A percentile compares a stretch with the other conserved stretches of the same genome.
Evolutionary conservation across 1,139 yeast species (phyloP).

Genomic region (Candida tetrigidarum): DNA sequence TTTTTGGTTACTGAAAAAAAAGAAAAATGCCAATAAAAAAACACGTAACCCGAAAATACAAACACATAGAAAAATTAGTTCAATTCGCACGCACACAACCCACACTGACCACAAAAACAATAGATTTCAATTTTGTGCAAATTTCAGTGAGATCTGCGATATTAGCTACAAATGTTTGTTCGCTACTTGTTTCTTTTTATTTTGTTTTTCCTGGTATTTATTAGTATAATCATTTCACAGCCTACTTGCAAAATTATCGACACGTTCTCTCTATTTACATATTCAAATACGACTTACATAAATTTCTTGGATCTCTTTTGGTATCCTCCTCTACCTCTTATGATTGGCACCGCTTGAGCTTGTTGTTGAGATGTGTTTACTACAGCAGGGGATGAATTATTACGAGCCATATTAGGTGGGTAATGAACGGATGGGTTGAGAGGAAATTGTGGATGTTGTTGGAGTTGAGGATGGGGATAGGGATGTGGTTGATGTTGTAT

Average conservation of each 20-base stretch:
- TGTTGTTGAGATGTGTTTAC: conserved; percentile 6
- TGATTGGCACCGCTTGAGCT: conserved; percentile 29
- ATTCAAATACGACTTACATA: conserved; percentile 20
- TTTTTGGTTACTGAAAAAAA: conserved; percentile 1
- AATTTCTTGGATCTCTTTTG: conserved; percentile 49
- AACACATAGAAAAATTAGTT: background rate
- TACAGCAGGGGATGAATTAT: conserved; percentile 6
- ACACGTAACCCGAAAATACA: conserved; percentile 7
- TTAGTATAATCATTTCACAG: too few species aligned
- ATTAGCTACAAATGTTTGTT: too few species aligned
- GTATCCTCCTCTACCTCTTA: conserved; percentile 55
- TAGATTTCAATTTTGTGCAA: background rate
- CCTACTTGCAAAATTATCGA: background rate
- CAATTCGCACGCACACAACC: background rate
- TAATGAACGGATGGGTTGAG: conserved; percentile 13
- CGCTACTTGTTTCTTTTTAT: too few species aligned
- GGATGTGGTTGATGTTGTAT: background rate
- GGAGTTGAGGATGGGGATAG: conserved; percentile 1
- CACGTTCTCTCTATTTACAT: background rate
- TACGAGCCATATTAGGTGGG: conserved; percentile 14
- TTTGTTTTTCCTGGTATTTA: background rate
- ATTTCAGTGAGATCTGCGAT: background rate
- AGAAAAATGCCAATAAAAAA: too few species aligned
- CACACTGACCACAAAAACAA: background rate
- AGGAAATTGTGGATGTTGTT: conserved; percentile 6